These are phyloP conservation scores for Cytospora schulzeri DNA, from an alignment of 2,329 filamentous ascomycete species.

Conservation along the genomic window DNA sequence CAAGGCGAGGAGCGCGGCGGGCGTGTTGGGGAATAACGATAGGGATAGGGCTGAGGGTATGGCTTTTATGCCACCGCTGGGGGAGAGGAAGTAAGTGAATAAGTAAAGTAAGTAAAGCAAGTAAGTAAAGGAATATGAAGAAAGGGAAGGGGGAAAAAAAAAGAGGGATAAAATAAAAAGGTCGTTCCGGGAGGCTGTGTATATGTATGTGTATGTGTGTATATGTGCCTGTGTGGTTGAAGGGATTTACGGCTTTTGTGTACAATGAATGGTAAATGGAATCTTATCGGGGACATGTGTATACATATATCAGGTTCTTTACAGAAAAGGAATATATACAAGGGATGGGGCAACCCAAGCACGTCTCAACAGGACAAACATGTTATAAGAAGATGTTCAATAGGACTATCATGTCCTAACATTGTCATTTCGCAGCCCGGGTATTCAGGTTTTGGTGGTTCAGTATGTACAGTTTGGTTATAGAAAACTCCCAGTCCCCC, in stretches of 20 bases:
- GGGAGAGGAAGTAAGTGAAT: conserved; percentile 16
- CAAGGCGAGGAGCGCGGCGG: conserved; percentile 65
- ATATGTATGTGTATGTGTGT: too few species aligned
- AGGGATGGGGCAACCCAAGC: background rate
- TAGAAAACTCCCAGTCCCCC: background rate
- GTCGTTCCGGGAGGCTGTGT: background rate
- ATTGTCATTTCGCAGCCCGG: conserved; percentile 7
- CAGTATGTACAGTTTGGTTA: conserved; percentile 20
- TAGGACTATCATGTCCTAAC: conserved; percentile 12
- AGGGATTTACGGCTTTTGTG: too few species aligned
- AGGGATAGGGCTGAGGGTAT: conserved; percentile 46
- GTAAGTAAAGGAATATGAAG: background rate
- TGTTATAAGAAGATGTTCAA: background rate
- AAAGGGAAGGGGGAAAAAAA: background rate
- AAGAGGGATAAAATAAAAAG: too few species aligned
- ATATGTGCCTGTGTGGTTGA: background rate
- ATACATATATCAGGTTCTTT: background rate
- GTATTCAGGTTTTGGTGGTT: conserved; percentile 8
- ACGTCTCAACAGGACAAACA: background rate
- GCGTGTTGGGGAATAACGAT: conserved; percentile 44
- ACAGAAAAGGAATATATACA: background rate
- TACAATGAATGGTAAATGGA: too few species aligned
- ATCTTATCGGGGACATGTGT: background rate
- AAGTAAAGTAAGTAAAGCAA: background rate
- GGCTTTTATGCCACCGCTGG: conserved; percentile 59